phyloP scores from a whole-genome alignment of 768 basidiomycete species.

The Auricularia auricula-judae region DNA sequence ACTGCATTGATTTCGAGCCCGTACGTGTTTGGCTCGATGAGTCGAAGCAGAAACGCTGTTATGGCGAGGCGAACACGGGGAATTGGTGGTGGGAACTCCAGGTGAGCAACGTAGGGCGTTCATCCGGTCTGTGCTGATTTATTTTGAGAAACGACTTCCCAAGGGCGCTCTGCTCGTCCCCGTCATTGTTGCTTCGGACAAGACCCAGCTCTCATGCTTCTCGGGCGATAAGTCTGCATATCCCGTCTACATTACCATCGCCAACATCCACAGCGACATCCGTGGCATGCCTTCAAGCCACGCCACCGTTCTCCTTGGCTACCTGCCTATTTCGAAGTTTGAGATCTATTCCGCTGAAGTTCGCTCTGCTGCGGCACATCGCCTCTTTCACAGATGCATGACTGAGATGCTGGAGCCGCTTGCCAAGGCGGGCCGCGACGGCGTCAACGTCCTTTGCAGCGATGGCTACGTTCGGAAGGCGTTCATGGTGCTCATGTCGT shows the following conservation, averaged over 20 bases:
- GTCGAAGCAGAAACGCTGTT: neutral
- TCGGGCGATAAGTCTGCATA: constrained; percentile 18
- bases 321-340: constrained; percentile 27
- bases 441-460: constrained; percentile 24
- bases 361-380: constrained; percentile 24
- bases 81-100: constrained; percentile 18
- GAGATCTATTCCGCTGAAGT: constrained; percentile 26
- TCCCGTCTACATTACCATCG: constrained; percentile 35
- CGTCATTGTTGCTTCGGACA: constrained; percentile 9
- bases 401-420: constrained; percentile 22
- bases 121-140: neutral
- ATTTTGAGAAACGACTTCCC: constrained; percentile 10
- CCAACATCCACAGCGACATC: constrained; percentile 30
- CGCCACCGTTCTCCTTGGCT: constrained; percentile 26
- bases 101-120: constrained; percentile 5
- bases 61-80: constrained; percentile 16
- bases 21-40: constrained; percentile 4
- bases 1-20: constrained; percentile 5
- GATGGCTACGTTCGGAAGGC: constrained; percentile 22
- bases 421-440: constrained; percentile 17
- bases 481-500: constrained; percentile 13
- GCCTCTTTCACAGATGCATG: constrained; percentile 30
- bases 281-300: constrained; percentile 23
- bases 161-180: constrained; percentile 2
- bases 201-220: constrained; percentile 8